Evolutionary conservation across 1,284 basidiomycete species (phyloP).

Genomic region (Coriolopsis trogii): DNA sequence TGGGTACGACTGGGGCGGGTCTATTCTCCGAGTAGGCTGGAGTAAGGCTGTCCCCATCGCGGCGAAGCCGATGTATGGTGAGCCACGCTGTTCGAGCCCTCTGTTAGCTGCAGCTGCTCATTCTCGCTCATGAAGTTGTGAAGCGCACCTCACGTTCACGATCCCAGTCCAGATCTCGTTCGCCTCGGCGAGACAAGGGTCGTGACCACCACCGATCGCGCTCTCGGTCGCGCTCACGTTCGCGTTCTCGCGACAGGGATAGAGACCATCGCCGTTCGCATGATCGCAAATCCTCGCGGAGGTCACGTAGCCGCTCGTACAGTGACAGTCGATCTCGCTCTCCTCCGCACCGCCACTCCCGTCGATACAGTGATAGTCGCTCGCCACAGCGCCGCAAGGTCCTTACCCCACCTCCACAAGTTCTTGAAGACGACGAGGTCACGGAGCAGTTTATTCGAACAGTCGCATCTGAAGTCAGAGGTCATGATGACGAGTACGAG

Average conservation of each 20-base stretch:
- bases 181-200: constrained; percentile 29
- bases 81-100: constrained; percentile 28
- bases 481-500: constrained; percentile 82
- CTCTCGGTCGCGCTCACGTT: constrained; percentile 45
- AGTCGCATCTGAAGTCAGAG: constrained; percentile 83
- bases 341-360: constrained; percentile 37
- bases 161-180: constrained; percentile 24
- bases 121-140: constrained; percentile 29
- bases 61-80: constrained; percentile 79
- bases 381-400: constrained; percentile 46
- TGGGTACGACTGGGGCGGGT: constrained; percentile 91
- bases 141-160: constrained; percentile 31
- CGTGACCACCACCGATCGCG: constrained; percentile 18
- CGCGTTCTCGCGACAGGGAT: constrained; percentile 53
- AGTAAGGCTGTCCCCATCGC: constrained; percentile 93
- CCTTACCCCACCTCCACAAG: constrained; percentile 33
- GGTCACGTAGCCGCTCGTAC: constrained; percentile 43
- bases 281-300: constrained; percentile 41
- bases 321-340: constrained; percentile 45
- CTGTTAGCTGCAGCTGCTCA: neutral
- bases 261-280: constrained; percentile 36
- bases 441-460: constrained; percentile 84
- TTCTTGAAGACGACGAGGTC: constrained; percentile 63
- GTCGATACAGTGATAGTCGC: constrained; percentile 43
- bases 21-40: constrained; percentile 87